Base-by-base conservation (phyloP, 2,329 filamentous ascomycete genomes). In the Alternaria viburni region DNA sequence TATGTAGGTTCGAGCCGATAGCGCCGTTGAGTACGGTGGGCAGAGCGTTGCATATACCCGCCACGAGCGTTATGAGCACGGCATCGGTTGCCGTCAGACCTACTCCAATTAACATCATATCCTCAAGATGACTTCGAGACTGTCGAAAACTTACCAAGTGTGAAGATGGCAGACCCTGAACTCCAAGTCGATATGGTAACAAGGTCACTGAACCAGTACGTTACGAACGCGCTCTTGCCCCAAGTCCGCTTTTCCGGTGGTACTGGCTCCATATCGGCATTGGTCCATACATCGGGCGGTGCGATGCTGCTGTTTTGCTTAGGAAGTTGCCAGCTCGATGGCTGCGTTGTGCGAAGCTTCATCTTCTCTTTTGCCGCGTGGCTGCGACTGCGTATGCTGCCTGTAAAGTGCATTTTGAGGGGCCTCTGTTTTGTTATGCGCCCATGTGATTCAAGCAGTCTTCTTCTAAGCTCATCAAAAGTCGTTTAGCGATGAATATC, bases 161-260 rank as follows among this genome's bases (percentile, higher is more conserved):
- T 80, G 47, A 85, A 80, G 64, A 85, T 84, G n/a, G 81, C 77
- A 7, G 81, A 78, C 4, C 82, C 81, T n/a, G 78, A 79, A 69
- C 80, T 77, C 82, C 83, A 85, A 45, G 56, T 63, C 11, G 41
- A 52, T 13, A 61, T 64, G 3, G 45, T 63, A 3, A 70, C 72
- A 10, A 81, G 77, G 71, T 84, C 83, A 15, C 72, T 78, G 61
- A 84, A 79, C 83, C 83, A 85, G 68, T 81, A 85, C 1, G 80
- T 80, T 5, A 81, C 69, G 28, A 83, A 77, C 2, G 80, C 80
- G 61, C 78, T 78, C 2, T 76, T 76, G 1, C 79, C 79, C 83
- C 83, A 85, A 1, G 81, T 84, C 15, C 82, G 75, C 28, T 80
- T 77, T 41, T 85, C 81, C 11, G 81, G 50, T 15, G 83, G 83